Evolutionary conservation across 345 rosid species (phyloP).

Genomic region (Populus tremula): DNA sequence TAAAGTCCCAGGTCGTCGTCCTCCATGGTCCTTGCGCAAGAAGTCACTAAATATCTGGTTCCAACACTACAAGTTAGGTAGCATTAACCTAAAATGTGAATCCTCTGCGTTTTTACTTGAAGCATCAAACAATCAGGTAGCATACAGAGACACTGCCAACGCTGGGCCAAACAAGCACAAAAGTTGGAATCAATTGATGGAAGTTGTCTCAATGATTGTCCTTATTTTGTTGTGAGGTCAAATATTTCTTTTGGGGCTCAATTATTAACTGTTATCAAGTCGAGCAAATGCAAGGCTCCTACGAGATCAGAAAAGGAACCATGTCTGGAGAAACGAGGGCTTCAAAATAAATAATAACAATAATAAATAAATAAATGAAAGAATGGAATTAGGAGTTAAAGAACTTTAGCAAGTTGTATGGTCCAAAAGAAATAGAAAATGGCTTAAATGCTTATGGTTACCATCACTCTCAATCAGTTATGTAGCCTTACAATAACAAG

Average conservation of each 20-base stretch:
- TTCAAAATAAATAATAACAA: not conserved
- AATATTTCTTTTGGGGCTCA: conserved; percentile 31
- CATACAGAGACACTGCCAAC: conserved; percentile 13
- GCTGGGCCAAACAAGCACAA: conserved; percentile 33
- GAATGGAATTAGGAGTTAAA: not conserved
- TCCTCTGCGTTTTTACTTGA: not conserved
- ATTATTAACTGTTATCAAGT: conserved; percentile 36
- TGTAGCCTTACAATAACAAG: not conserved
- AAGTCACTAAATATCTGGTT: conserved; percentile 40
- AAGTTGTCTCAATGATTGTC: conserved; percentile 23
- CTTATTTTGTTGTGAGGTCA: conserved; percentile 27
- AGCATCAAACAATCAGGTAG: conserved; percentile 8
- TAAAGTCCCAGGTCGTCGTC: conserved; percentile 48
- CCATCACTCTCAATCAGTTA: conserved; percentile 5
- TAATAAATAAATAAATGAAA: not conserved
- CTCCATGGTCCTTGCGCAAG: conserved; percentile 40
- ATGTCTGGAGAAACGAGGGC: not conserved
- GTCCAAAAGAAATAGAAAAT: conserved; percentile 10
- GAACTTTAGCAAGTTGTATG: conserved; percentile 2
- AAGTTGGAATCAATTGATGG: conserved; percentile 31
- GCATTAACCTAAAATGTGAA: conserved; percentile 4
- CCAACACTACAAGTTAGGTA: conserved; percentile 12
- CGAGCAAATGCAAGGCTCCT: conserved; percentile 21
- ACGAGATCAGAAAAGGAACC: not conserved
- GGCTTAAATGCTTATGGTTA: not conserved